Conservation (phyloP, 2,329 filamentous ascomycete species). For the Pseudogymnoascus pannorum region DNA sequence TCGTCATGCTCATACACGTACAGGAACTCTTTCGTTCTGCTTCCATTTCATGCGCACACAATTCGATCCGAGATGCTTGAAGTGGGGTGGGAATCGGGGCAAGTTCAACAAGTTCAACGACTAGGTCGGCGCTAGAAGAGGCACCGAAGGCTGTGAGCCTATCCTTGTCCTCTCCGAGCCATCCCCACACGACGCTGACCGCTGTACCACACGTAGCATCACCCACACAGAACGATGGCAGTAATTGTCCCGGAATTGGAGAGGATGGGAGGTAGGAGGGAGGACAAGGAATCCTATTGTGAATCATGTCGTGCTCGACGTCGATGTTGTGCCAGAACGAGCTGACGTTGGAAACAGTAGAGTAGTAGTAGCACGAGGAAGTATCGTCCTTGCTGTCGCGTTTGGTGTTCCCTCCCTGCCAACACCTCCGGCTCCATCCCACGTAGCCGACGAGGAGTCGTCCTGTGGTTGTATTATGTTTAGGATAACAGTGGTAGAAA, state of each 20-base stretch:
- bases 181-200: neutral
- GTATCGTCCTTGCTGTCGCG: neutral
- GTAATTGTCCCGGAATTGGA: neutral
- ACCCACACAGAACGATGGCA: neutral
- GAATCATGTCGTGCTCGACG: neutral
- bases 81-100: neutral
- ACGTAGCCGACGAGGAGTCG: neutral
- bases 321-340: neutral
- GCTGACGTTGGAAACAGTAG: neutral
- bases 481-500: neutral
- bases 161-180: neutral
- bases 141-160: neutral
- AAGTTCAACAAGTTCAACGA: neutral
- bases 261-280: neutral
- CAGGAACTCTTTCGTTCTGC: neutral
- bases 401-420: no score
- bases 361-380: neutral
- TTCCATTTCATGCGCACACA: neutral
- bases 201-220: neutral
- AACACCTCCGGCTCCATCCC: neutral
- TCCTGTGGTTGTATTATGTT: neutral
- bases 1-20: neutral
- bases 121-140: conserved; percentile 1
- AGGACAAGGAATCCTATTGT: neutral
- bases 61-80: neutral